These are phyloP conservation scores for Septoria linicola DNA, from an alignment of 2,329 filamentous ascomycete genomes.

Conservation along the genomic window DNA sequence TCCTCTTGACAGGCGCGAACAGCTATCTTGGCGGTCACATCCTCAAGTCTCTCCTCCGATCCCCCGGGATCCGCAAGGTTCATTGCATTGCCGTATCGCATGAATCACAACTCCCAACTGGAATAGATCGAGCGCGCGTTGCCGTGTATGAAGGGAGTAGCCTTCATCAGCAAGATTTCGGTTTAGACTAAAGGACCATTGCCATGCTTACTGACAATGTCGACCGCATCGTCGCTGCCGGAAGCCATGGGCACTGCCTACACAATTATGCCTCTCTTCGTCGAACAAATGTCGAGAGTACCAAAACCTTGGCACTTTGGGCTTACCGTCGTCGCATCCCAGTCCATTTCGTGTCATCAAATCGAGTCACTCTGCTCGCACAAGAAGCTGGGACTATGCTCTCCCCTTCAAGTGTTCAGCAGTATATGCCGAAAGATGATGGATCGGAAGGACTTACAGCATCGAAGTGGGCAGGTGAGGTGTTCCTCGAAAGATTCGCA, in stretches of 20 bases:
- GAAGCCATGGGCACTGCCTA: constrained; percentile 30
- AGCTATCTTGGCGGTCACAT: constrained; percentile 46
- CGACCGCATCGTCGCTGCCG: constrained; percentile 37
- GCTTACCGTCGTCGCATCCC: constrained; percentile 21
- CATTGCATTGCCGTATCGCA: constrained; percentile 48
- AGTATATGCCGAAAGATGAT: constrained; percentile 7
- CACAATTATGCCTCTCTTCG: constrained; percentile 33
- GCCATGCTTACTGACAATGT: constrained; percentile 34
- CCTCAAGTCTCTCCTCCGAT: constrained; percentile 39
- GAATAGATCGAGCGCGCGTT: constrained; percentile 41
- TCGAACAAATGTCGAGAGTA: constrained; percentile 29
- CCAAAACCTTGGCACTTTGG: constrained; percentile 13
- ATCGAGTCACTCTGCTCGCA: constrained; percentile 20
- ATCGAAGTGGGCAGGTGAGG: constrained; percentile 23
- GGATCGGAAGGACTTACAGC: constrained; percentile 24
- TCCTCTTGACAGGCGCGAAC: constrained; percentile 44
- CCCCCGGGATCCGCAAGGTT: constrained; percentile 38
- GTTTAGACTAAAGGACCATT: constrained; percentile 39
- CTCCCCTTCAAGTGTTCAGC: constrained; percentile 15
- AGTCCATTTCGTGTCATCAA: constrained; percentile 28
- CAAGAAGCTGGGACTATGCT: constrained; percentile 14
- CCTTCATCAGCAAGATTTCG: constrained; percentile 36
- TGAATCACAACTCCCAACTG: constrained; percentile 25
- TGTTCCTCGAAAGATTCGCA: constrained; percentile 17
- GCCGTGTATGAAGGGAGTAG: constrained; percentile 23